Evolutionary conservation across 108 stramenopile genomes (phyloP), one percentile per base, ranked within the genome.

Genomic region (Discostella stelligeroides): DNA sequence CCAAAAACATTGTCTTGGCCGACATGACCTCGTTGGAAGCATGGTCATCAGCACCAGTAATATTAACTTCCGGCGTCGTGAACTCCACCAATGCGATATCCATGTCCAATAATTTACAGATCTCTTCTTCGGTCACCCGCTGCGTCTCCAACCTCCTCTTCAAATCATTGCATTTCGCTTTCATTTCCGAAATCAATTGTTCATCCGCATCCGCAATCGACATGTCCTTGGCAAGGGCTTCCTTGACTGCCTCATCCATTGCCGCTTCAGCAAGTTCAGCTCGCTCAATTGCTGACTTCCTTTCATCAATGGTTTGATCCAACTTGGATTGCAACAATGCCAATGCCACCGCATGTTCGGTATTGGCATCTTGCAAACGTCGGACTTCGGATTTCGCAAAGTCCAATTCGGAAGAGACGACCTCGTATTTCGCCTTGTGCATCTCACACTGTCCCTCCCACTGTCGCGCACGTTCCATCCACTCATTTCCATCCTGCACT

Each of bases 91-190:
- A 29, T 7, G 40, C 23, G n/a, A 61, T 12, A 39, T 66, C 18
- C 41, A 68, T 4, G 58, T 30, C 27, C 30, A 68, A 43, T n/a
- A 68, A 30, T 45, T 28, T 18, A 57, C 55, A 68, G 21, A 68
- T 8, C 29, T 68, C 68, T n/a, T 58, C 43, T 1, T 58, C 56
- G 20, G 29, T 45, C 43, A n/a, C 9, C 43, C 43, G 13, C 9
- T 45, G 25, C 17, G 43, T 28, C 45, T 68, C 45, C 56, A 68
- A 12, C n/a, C 1, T 40, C 15, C 25, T 56, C 15, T 25, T 18
- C 43, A 68, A 30, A 23, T 39, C 45, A 10, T 46, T 6, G 18
- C 41, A 43, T 18, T 68, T 27, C 29, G n/a, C 57, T 30, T 68
- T 27, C n/a, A 58, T 15, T 15, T 34, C 18, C 27, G 25, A 17